Evolutionary conservation across 345 rosid genomes (phyloP).

Genomic region (Barbarea vulgaris): DNA sequence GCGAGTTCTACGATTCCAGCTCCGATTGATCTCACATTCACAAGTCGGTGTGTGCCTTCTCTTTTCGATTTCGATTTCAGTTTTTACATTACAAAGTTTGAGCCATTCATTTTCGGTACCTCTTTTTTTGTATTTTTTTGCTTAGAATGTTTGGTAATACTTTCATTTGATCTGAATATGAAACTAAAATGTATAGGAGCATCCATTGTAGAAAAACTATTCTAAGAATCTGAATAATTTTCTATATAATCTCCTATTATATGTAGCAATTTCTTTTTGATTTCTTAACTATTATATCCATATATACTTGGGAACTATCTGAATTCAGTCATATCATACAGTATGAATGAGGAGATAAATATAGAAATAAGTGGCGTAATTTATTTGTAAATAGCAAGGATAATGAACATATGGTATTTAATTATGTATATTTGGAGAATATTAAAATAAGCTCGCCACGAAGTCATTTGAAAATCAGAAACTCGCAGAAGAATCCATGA

Average conservation of each 20-base stretch:
- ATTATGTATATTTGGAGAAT: neutral
- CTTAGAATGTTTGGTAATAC: constrained; percentile 10
- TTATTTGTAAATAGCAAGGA: neutral
- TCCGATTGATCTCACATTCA: constrained; percentile 54
- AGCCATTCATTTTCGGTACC: constrained; percentile 23
- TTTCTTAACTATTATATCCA: neutral
- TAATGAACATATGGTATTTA: neutral
- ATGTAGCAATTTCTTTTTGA: neutral
- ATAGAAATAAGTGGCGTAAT: neutral
- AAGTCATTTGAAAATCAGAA: neutral
- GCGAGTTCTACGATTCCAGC: constrained; percentile 85
- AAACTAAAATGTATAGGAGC: constrained; percentile 26
- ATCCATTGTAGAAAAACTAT: constrained; percentile 20
- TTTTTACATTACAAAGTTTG: constrained; percentile 16
- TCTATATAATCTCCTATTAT: neutral
- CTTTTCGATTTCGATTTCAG: neutral
- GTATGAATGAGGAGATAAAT: no score
- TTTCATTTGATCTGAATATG: constrained; percentile 14
- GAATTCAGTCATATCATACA: no score
- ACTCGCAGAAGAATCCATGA: constrained; percentile 45
- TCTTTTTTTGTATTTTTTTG: neutral
- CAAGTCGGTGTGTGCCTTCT: neutral
- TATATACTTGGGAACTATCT: neutral
- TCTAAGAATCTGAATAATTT: constrained; percentile 19
- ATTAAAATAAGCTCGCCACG: neutral